phyloP scores from a whole-genome alignment of 441 rosid genomes.

The Pelargonium exstipulatum region DNA sequence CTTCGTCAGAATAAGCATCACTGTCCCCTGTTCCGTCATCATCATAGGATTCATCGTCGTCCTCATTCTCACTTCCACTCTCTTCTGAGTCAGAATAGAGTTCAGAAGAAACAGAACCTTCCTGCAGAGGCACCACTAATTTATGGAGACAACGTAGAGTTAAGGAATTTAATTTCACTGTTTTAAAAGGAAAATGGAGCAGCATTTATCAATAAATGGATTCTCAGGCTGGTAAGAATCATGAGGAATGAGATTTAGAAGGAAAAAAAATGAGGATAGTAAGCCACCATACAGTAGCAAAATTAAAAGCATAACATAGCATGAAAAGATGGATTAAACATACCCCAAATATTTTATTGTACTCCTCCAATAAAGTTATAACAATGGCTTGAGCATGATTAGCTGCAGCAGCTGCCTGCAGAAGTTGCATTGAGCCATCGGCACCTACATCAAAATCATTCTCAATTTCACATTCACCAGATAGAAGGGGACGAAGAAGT shows the following conservation, averaged over 20 bases:
- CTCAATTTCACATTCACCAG: constrained; percentile 95
- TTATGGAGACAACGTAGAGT: constrained; percentile 12
- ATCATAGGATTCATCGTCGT: constrained; percentile 75
- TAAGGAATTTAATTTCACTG: not conserved
- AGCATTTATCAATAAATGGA: not conserved
- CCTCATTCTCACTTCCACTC: constrained; percentile 77
- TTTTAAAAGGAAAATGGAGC: not conserved
- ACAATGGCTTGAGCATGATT: constrained; percentile 98
- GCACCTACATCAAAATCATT: constrained; percentile 67
- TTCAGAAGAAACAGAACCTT: constrained; percentile 63
- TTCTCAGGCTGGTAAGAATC: not conserved
- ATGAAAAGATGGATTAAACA: constrained; percentile 25
- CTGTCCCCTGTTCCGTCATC: constrained; percentile 33
- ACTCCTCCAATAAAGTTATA: constrained; percentile 84
- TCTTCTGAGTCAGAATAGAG: constrained; percentile 66
- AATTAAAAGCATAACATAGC: not conserved
- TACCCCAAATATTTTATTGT: constrained; percentile 82
- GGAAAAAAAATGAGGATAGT: not conserved
- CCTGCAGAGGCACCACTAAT: constrained; percentile 47
- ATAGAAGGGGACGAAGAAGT: constrained; percentile 94
- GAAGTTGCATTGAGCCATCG: constrained; percentile 87
- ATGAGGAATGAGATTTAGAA: not conserved
- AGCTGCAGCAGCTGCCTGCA: constrained; percentile 99
- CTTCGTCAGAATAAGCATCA: constrained; percentile 49
- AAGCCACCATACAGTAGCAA: not conserved